Conservation (phyloP, 2,329 filamentous ascomycete species). For the Phaeomoniella chlamydospora region DNA sequence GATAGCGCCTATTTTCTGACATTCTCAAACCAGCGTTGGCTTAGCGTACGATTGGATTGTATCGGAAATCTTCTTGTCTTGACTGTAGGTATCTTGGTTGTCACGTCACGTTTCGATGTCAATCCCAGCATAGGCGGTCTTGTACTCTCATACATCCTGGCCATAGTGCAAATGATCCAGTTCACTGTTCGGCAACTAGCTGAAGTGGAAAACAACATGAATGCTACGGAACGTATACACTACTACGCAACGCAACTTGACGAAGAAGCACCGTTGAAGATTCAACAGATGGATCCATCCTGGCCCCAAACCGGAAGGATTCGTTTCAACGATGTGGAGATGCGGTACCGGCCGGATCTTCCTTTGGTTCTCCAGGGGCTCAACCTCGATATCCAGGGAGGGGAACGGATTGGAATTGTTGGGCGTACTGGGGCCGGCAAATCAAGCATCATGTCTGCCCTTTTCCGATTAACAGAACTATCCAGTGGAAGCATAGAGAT, state of each 20-base stretch:
- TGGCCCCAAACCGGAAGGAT: constrained; percentile 88
- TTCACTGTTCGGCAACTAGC: constrained; percentile 88
- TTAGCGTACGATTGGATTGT: constrained; percentile 69
- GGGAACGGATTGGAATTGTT: constrained; percentile 33
- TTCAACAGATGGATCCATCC: constrained; percentile 50
- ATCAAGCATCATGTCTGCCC: constrained; percentile 29
- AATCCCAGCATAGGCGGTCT: constrained; percentile 73
- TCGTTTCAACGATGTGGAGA: constrained; percentile 57
- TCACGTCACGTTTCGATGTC: constrained; percentile 78
- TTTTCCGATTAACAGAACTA: constrained; percentile 28
- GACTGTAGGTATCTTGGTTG: constrained; percentile 74
- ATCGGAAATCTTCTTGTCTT: constrained; percentile 80
- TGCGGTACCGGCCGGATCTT: constrained; percentile 60
- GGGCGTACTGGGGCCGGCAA: constrained; percentile 30
- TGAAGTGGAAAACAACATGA: constrained; percentile 97
- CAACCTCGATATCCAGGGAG: constrained; percentile 27
- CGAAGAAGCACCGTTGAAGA: constrained; percentile 74
- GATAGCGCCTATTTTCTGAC: constrained; percentile 88
- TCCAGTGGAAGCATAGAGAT: constrained; percentile 25
- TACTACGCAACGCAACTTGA: constrained; percentile 81
- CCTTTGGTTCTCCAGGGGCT: constrained; percentile 61
- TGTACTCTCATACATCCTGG: constrained; percentile 83
- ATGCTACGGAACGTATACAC: constrained; percentile 78
- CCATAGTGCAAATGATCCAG: constrained; percentile 90
- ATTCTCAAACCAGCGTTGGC: constrained; percentile 90